These are phyloP conservation scores for Austropuccinia psidii DNA, from an alignment of 1,284 basidiomycete species.

Conservation along the genomic window DNA sequence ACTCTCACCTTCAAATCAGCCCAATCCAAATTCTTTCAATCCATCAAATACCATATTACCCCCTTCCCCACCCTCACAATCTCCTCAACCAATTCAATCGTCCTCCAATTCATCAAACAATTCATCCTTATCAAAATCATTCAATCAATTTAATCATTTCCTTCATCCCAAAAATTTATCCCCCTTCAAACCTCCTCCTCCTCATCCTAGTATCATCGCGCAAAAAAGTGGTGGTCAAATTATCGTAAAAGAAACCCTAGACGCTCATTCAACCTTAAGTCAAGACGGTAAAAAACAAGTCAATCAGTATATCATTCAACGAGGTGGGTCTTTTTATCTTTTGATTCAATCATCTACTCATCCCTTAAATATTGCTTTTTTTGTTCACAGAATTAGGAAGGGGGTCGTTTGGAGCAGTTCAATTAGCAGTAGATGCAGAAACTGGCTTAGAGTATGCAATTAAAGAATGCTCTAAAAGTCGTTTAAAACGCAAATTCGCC, in stretches of 20 bases:
- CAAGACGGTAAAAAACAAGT: constrained; percentile 47
- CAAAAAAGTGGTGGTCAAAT: not conserved
- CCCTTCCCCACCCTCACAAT: not conserved
- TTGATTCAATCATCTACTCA: not conserved
- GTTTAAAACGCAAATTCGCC: constrained; percentile 16
- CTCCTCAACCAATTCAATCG: not conserved
- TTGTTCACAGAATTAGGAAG: constrained; percentile 11
- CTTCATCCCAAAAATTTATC: not conserved
- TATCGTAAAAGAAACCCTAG: constrained; percentile 48
- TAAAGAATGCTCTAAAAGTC: constrained; percentile 27
- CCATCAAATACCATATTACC: not conserved
- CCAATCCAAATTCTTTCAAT: too few species aligned
- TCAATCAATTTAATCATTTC: too few species aligned
- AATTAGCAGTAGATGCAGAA: constrained; percentile 15
- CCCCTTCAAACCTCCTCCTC: constrained; percentile 20
- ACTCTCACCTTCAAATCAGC: too few species aligned
- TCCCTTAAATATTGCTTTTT: not conserved
- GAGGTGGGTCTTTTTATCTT: constrained; percentile 32
- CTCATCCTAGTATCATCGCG: constrained; percentile 5
- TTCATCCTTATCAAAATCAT: too few species aligned
- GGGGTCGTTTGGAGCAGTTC: constrained; percentile 16
- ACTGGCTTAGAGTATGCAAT: constrained; percentile 25
- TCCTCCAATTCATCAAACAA: too few species aligned
- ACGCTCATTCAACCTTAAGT: constrained; percentile 45
- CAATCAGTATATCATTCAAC: constrained; percentile 49